Evolutionary conservation across 1,284 basidiomycete species (phyloP).

Genomic region (Ustilago sp.): DNA sequence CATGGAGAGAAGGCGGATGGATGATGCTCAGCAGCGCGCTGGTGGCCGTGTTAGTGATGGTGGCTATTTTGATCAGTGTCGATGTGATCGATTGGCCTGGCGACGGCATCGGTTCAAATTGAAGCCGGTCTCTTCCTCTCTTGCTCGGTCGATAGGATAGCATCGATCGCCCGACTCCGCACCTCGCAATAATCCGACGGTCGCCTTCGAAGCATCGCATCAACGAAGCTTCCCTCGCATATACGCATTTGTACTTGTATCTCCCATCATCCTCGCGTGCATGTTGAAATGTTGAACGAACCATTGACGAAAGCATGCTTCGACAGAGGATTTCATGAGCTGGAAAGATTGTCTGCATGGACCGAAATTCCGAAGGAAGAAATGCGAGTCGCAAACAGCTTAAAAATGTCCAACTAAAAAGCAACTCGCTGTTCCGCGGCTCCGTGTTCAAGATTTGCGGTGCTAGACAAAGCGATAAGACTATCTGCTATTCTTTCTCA

Average conservation of each 20-base stretch:
- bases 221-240: neutral
- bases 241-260: conserved; percentile 38
- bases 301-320: neutral
- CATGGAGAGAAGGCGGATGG: conserved; percentile 36
- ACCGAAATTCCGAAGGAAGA: neutral
- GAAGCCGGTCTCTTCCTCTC: neutral
- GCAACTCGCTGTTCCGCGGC: neutral
- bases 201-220: neutral
- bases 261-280: neutral
- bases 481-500: neutral
- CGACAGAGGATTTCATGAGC: neutral
- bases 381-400: neutral
- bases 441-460: neutral
- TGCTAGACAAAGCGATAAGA: neutral
- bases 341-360: neutral
- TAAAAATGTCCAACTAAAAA: neutral
- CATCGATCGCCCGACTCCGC: neutral
- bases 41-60: conserved; percentile 29
- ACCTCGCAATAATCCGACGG: neutral
- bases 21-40: conserved; percentile 36
- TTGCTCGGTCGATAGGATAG: too few relatives aligned
- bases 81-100: conserved; percentile 59
- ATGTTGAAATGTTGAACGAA: conserved; percentile 2
- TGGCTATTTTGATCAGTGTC: conserved; percentile 53
- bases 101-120: conserved; percentile 40